Evolutionary conservation across 768 basidiomycete species (phyloP).

Genomic region (Agrocybe chaxingu): DNA sequence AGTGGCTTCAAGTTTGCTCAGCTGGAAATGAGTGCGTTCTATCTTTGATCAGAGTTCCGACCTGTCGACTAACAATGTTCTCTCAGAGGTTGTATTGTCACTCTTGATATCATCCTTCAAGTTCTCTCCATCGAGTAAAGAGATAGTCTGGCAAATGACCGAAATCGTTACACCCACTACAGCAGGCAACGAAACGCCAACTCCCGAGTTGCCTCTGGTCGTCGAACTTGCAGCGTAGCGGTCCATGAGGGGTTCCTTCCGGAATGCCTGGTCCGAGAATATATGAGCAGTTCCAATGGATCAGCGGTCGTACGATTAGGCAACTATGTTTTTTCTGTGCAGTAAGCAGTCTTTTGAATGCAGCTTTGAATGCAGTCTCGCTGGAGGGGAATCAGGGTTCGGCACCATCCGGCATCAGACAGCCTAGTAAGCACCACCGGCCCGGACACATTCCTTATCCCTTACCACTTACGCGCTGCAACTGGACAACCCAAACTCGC

Average conservation of each 20-base stretch:
- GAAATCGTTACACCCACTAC: slow-evolving; percentile 15
- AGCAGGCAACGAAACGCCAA: background rate
- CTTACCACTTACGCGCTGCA: no score
- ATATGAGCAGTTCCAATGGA: no score
- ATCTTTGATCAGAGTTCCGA: background rate
- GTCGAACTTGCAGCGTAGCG: slow-evolving; percentile 5
- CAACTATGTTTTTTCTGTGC: background rate
- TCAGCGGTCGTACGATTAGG: no score
- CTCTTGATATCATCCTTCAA: slow-evolving; percentile 17
- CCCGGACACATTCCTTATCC: no score
- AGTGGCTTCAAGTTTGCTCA: slow-evolving; percentile 17
- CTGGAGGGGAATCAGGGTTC: no score
- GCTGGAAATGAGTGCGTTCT: slow-evolving; percentile 20
- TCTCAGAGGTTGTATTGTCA: slow-evolving; percentile 19
- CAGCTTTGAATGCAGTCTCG: no score
- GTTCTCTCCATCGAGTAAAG: slow-evolving; percentile 16
- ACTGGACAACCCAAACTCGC: no score
- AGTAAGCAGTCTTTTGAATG: background rate
- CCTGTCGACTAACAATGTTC: background rate
- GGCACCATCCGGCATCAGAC: no score
- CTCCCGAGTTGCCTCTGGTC: slow-evolving; percentile 15
- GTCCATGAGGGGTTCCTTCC: no score
- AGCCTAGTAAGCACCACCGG: no score
- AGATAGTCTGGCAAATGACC: slow-evolving; percentile 21
- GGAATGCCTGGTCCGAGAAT: no score